Base-by-base conservation (phyloP, 805 yeast species). In the Candida sanyiensis region DNA sequence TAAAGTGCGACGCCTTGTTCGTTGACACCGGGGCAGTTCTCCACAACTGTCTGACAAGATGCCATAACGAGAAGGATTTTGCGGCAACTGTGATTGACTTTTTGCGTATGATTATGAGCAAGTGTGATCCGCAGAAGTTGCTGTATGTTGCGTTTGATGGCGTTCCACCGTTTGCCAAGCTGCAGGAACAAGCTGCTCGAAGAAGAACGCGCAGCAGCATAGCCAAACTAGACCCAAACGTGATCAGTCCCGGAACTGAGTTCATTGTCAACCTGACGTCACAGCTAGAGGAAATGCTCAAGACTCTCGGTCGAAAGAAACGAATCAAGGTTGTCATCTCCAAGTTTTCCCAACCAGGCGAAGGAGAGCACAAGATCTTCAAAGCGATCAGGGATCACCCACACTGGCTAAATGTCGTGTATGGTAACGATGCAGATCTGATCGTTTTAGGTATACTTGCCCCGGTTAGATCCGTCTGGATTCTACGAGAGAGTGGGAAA, bases 361-460 rank as follows among this genome's bases (percentile, higher is more conserved):
- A 90, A 68, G 97, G 97, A 57, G 97, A 90, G 64, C 96, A 87
- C 62, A 90, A 90, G 59, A 86, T 90, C 48, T 87, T 88, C 95
- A 82, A 82, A 45, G 82, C 75, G 48, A 83, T 89, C 43, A 76
- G 95, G 59, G 59, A 80, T 52, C 69, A 80, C 55, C 72, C 82
- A 27, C 80, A 85, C 54, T 67, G 77, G 19, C 76, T 94, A 56
- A 95, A 84, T 52, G 84, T 96, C 64, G 74, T 89, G 33, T 90
- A 86, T 61, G 96, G 97, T 30, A 69, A 85, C 52, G 97, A 90
- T 66, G 97, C 97, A 10, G 97, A 90, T 67, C 68, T 90, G 51
- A 89, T 90, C 50, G 83, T 88, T 78, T 69, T 90, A 60, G 94
- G 95, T 12, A 67, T 90, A 38, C 78, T 83, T 1, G 76, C 85